Base-by-base conservation (phyloP, 192 early-diverging fungal species). In the Coemansia biformis region DNA sequence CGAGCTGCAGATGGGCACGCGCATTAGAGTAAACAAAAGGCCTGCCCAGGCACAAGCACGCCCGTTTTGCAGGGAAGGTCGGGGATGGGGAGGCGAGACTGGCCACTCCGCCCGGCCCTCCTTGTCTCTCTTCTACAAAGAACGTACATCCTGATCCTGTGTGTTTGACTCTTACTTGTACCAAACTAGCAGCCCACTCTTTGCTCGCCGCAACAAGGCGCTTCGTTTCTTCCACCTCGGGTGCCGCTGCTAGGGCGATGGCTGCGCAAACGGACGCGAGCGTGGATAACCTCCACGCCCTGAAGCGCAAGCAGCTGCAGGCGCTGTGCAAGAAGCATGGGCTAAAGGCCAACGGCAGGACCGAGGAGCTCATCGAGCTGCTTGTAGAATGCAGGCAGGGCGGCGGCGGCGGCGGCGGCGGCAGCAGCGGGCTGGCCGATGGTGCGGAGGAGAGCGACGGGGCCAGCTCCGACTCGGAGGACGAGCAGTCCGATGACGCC, bases 221-320 rank as follows among this genome's bases (percentile, higher is more conserved):
- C 26, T 7, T 7, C 26, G 26, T 7, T 28, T 28, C 26, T 7
- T 3, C 3, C 4, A 30, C 6, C 6, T 26, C 24, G 24, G 24
- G 3, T 6, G 3, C 3, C 24, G 6, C 24, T 26, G 13, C 0
- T 26, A 31, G 12, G 15, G 18, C 12, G 4, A 59, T 68, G 51
- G 11, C 53, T 18, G 19, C 26, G 7, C 10, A 45, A 30, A 34
- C 59, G 31, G 60, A 51, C 10, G 42, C 59, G 11, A 58, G 48
- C 30, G 36, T 50, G 10, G 70, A 66, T 12, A 54, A 66, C 41
- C 50, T 74, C 9, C 52, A 49, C 16, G 48, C 28, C 8, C 15
- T 74, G 26, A 74, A 61, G 46, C 62, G 63, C 57, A 62, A 65
- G 57, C 58, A 74, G 37, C 49, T 74, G 8, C 70, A 74, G 46